Evolutionary conservation across 306 rosid species (phyloP).

Genomic region (Acmispon strigosus): DNA sequence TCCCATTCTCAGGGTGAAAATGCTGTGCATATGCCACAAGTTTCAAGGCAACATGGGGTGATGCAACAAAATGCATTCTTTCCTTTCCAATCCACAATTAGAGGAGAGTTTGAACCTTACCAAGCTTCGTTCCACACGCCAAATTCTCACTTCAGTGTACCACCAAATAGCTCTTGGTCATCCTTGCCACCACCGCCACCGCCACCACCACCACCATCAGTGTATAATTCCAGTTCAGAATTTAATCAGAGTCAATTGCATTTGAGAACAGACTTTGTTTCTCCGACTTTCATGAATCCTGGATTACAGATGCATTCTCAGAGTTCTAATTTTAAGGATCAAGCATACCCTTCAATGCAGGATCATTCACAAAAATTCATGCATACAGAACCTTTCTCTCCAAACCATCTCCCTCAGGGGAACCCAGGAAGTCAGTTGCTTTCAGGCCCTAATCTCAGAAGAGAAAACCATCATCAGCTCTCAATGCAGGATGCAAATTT

Average conservation of each 20-base stretch:
- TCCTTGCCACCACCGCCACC: constrained; percentile 50
- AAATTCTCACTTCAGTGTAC: constrained; percentile 39
- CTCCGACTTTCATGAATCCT: constrained; percentile 43
- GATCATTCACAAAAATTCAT: constrained; percentile 37
- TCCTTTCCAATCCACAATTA: constrained; percentile 44
- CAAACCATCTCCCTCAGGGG: constrained; percentile 28
- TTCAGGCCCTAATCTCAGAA: constrained; percentile 25
- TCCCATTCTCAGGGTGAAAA: constrained; percentile 42
- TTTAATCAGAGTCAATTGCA: constrained; percentile 45
- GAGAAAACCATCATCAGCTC: constrained; percentile 40
- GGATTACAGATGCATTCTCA: constrained; percentile 34
- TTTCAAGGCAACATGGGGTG: constrained; percentile 28
- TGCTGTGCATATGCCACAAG: constrained; percentile 41
- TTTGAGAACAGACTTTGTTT: constrained; percentile 39
- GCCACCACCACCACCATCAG: constrained; percentile 6
- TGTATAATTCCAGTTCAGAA: constrained; percentile 42
- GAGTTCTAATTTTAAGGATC: constrained; percentile 42
- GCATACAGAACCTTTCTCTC: constrained; percentile 39
- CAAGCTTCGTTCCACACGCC: constrained; percentile 36
- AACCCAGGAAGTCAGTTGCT: constrained; percentile 35
- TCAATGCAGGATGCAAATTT: constrained; percentile 34
- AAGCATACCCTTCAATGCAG: constrained; percentile 37
- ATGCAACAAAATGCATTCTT: constrained; percentile 47
- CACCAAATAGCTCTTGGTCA: constrained; percentile 46
- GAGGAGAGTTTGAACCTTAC: constrained; percentile 41